phyloP scores from a whole-genome alignment of 768 basidiomycete species.

The Cyathus striatus region DNA sequence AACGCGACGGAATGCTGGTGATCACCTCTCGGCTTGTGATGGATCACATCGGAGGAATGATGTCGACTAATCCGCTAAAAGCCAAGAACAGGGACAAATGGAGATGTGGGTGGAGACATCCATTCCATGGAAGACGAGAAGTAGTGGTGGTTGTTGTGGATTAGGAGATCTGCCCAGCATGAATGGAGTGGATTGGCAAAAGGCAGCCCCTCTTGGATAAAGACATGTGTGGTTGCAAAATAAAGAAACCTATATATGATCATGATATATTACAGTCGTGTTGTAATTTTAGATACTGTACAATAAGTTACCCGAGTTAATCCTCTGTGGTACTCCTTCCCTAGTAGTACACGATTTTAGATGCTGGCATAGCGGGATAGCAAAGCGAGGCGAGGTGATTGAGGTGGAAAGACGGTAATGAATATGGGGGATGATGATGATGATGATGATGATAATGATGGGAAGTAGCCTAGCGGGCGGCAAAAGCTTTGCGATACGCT shows the following conservation, averaged over 20 bases:
- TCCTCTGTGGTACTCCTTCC: too few relatives aligned
- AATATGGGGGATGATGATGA: background rate
- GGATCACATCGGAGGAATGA: conserved; percentile 35
- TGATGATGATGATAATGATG: background rate
- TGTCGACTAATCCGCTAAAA: conserved; percentile 27
- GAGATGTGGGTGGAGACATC: conserved; percentile 41
- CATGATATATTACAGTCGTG: too few relatives aligned
- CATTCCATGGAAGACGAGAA: conserved; percentile 32
- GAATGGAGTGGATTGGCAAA: too few relatives aligned
- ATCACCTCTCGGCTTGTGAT: conserved; percentile 36
- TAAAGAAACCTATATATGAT: too few relatives aligned
- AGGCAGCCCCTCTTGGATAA: too few relatives aligned
- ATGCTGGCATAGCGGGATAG: too few relatives aligned
- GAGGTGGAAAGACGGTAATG: too few relatives aligned
- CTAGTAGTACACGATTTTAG: too few relatives aligned
- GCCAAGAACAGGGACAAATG: conserved; percentile 26
- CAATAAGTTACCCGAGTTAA: too few relatives aligned
- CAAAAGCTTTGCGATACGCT: conserved; percentile 29
- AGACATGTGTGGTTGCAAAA: too few relatives aligned
- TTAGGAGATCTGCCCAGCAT: background rate
- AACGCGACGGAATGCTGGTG: conserved; percentile 21
- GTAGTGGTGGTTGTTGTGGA: conserved; percentile 27
- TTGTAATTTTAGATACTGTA: too few relatives aligned
- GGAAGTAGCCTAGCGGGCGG: conserved; percentile 6
- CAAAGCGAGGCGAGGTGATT: too few relatives aligned